Evolutionary conservation across 176 grass and related monocot genomes (phyloP).

Genomic region (Hordeum vulgare): DNA sequence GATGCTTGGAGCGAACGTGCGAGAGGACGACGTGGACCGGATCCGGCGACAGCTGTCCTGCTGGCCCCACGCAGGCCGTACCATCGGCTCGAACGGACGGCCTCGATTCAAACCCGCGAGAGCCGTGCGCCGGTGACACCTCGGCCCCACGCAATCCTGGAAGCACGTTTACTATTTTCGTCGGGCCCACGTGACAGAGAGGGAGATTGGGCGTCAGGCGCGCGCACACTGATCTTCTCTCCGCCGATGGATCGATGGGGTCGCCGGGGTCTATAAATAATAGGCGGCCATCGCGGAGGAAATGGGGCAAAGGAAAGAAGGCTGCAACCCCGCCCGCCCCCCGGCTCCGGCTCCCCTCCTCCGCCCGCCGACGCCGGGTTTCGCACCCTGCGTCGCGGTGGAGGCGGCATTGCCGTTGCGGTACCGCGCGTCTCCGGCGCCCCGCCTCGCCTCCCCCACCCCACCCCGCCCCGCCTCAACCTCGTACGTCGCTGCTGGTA

Average conservation of each 20-base stretch:
- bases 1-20: background rate
- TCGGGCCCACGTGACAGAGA: too few species aligned
- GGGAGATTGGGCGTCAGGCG: too few species aligned
- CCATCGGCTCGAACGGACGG: background rate
- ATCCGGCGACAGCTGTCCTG: background rate
- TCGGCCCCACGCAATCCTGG: background rate
- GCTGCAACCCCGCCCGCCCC: background rate
- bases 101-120: background rate
- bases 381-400: slow-evolving; percentile 21
- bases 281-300: background rate
- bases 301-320: background rate
- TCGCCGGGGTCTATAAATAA: slow-evolving; percentile 14
- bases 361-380: slow-evolving; percentile 17
- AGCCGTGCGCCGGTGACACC: background rate
- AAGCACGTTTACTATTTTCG: too few species aligned
- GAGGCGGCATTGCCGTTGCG: slow-evolving; percentile 6
- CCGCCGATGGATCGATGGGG: background rate
- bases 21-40: background rate
- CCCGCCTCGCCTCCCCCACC: background rate
- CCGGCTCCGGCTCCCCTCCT: background rate
- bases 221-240: background rate
- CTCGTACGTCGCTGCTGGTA: background rate
- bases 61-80: too few species aligned
- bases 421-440: background rate
- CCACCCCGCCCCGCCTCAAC: background rate